Evolutionary conservation across 1,139 yeast species (phyloP).

Genomic region (Pichia terricola): DNA sequence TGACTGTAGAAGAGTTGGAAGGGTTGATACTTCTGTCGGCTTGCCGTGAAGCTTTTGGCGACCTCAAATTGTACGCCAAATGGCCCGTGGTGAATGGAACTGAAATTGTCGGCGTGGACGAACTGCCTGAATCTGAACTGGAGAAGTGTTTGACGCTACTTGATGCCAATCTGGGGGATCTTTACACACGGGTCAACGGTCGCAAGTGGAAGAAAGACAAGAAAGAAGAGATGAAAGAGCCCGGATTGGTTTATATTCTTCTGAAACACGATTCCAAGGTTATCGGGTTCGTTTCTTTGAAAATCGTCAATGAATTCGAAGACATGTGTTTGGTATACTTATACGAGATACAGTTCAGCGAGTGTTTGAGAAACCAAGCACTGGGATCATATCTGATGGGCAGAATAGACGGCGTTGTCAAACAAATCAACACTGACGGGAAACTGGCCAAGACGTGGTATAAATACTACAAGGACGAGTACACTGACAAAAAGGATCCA

Average conservation of each 20-base stretch:
- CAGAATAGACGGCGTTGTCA: conserved; percentile 27
- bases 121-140: not conserved
- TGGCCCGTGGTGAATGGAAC: no score
- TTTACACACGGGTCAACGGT: conserved; percentile 11
- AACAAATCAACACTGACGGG: conserved; percentile 11
- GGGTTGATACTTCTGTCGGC: no score
- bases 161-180: conserved; percentile 12
- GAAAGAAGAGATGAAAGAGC: conserved; percentile 32
- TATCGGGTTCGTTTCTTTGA: conserved; percentile 12
- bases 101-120: no score
- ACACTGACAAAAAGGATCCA: conserved; percentile 2
- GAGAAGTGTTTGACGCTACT: conserved; percentile 7
- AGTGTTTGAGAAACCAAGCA: conserved; percentile 24
- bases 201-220: conserved; percentile 31
- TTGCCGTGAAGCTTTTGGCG: no score
- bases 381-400: conserved; percentile 29
- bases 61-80: no score
- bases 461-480: conserved; percentile 3
- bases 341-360: conserved; percentile 37
- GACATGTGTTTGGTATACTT: conserved; percentile 31
- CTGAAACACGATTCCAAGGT: not conserved
- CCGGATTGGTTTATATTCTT: conserved; percentile 25
- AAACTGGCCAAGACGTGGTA: conserved; percentile 10
- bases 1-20: no score
- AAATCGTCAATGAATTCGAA: conserved; percentile 26